Evolutionary conservation across 1,284 basidiomycete genomes (phyloP).

Genomic region (Stereum hirsutum): DNA sequence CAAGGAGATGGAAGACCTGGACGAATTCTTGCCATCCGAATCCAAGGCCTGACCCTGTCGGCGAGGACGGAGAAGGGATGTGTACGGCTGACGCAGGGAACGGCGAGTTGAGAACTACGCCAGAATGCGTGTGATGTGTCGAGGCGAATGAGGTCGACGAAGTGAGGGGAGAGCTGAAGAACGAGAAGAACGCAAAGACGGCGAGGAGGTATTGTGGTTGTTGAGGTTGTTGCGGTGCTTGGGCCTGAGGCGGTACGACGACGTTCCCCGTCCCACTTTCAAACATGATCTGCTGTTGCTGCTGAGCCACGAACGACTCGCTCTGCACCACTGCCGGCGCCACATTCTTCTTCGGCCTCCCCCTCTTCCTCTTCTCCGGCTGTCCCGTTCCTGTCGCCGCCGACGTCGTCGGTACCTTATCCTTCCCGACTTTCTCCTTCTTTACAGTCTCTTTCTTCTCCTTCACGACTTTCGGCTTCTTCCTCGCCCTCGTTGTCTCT

Average conservation of each 20-base stretch:
- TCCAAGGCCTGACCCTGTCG: constrained; percentile 3
- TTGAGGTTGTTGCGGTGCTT: constrained; percentile 10
- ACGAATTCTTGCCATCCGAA: constrained; percentile 42
- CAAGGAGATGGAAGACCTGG: constrained; percentile 51
- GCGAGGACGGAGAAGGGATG: constrained; percentile 8
- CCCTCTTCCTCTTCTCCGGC: constrained; percentile 75
- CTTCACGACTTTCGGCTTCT: constrained; percentile 36
- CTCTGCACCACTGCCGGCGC: constrained; percentile 11
- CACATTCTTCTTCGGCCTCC: constrained; percentile 52
- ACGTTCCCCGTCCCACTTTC: constrained; percentile 13
- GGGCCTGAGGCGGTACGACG: constrained; percentile 6
- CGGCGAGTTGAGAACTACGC: constrained; percentile 18
- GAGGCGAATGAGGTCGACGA: constrained; percentile 22
- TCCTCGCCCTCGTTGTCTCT: constrained; percentile 42
- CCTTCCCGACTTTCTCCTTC: constrained; percentile 6
- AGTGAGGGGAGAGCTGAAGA: constrained; percentile 63
- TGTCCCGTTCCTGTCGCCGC: constrained; percentile 22
- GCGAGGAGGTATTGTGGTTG: constrained; percentile 59
- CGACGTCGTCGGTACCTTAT: neutral
- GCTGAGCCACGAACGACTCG: neutral
- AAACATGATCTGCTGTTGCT: constrained; percentile 5
- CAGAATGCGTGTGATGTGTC: constrained; percentile 22
- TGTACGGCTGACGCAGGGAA: constrained; percentile 7
- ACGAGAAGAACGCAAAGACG: constrained; percentile 68
- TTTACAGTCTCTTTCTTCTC: constrained; percentile 17